These are phyloP conservation scores for Trichophyton benhamiae DNA, from an alignment of 2,329 filamentous ascomycete genomes.

Conservation along the genomic window DNA sequence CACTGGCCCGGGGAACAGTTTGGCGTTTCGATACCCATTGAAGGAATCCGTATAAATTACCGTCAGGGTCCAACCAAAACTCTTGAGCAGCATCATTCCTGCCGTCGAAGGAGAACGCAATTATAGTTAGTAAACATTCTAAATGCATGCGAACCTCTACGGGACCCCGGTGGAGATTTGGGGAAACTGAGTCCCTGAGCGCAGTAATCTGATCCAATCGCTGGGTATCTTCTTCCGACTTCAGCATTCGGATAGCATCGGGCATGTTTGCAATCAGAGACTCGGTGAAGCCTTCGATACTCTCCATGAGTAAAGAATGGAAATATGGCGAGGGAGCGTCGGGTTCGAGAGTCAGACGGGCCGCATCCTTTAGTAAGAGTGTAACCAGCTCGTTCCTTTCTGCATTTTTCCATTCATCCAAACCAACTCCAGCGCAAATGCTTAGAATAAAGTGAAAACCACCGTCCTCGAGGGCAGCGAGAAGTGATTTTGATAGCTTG, in stretches of 20 bases:
- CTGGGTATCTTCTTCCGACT: slow-evolving; percentile 81
- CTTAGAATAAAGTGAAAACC: slow-evolving; percentile 86
- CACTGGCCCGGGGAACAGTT: slow-evolving; percentile 88
- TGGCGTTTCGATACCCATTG: slow-evolving; percentile 94
- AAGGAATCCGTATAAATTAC: slow-evolving; percentile 85
- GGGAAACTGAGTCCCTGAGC: slow-evolving; percentile 32
- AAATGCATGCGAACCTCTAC: slow-evolving; percentile 47
- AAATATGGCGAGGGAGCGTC: slow-evolving; percentile 60
- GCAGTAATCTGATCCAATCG: slow-evolving; percentile 35
- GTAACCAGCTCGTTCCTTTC: slow-evolving; percentile 69
- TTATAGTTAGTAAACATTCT: slow-evolving; percentile 82
- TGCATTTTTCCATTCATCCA: slow-evolving; percentile 76
- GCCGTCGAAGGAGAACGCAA: slow-evolving; percentile 81
- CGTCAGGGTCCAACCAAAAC: slow-evolving; percentile 87
- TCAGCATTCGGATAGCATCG: slow-evolving; percentile 73
- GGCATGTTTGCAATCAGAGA: slow-evolving; percentile 92
- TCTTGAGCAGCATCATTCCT: slow-evolving; percentile 71
- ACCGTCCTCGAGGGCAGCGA: slow-evolving; percentile 69
- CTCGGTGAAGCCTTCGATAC: slow-evolving; percentile 77
- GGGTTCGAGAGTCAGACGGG: slow-evolving; percentile 54
- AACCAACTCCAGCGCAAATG: slow-evolving; percentile 66
- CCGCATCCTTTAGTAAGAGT: slow-evolving; percentile 70
- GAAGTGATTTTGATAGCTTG: slow-evolving; percentile 59
- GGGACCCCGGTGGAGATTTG: slow-evolving; percentile 29
- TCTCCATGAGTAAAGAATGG: slow-evolving; percentile 59